These are phyloP conservation scores for Coemansia nantahalensis DNA, from an alignment of 192 early-diverging fungal species.

Conservation along the genomic window DNA sequence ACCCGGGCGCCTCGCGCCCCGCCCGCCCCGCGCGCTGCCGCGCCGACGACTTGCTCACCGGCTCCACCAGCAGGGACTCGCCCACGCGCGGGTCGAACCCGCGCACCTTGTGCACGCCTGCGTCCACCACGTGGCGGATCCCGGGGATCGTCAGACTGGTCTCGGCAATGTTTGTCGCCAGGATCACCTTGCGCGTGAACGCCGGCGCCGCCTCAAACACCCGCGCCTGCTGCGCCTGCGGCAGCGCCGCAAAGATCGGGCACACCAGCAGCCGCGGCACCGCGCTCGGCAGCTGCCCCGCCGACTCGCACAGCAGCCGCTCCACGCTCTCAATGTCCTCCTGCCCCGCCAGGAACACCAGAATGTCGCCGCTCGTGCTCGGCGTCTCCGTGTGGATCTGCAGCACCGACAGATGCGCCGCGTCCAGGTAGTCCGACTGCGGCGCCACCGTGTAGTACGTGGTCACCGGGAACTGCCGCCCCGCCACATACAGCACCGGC, in stretches of 20 bases:
- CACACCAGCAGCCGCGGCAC: conserved; percentile 68
- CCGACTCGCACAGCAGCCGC: conserved; percentile 63
- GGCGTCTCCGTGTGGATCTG: conserved; percentile 88
- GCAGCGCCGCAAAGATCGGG: conserved; percentile 91
- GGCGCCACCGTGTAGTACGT: conserved; percentile 73
- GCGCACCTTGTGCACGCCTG: conserved; percentile 89
- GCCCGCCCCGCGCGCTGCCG: conserved; percentile 91
- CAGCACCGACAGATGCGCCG: conserved; percentile 78
- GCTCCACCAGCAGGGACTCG: conserved; percentile 83
- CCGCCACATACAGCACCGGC: conserved; percentile 81
- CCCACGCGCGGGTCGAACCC: conserved; percentile 86
- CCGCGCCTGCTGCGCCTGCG: conserved; percentile 79
- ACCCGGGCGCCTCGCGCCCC: conserved; percentile 91
- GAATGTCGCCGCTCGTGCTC: conserved; percentile 74
- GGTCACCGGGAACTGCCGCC: conserved; percentile 87
- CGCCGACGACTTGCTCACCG: conserved; percentile 89
- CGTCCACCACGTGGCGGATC: conserved; percentile 92
- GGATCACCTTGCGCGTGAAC: conserved; percentile 85
- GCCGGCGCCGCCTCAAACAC: conserved; percentile 89
- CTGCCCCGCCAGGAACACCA: conserved; percentile 87
- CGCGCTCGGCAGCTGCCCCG: conserved; percentile 19
- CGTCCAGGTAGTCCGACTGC: conserved; percentile 91
- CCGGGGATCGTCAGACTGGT: conserved; percentile 96
- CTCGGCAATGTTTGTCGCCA: conserved; percentile 98
- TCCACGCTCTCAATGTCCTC: conserved; percentile 94